A percentile compares a stretch with the other conserved stretches of the same genome.
phyloP scores from a whole-genome alignment of 768 basidiomycete genomes.

The Collybia sordida region DNA sequence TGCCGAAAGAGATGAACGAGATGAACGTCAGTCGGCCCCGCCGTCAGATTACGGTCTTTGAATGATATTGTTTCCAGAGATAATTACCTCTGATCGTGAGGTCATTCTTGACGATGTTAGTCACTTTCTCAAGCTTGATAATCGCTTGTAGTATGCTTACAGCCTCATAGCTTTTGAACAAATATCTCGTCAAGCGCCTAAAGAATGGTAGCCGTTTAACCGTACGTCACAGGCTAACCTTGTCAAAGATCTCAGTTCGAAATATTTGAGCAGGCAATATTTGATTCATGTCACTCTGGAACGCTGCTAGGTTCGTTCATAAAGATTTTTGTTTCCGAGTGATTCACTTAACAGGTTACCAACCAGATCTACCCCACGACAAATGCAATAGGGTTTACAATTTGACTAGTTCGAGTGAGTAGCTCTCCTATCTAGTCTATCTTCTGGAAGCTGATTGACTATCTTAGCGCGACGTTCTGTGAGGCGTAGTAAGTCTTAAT shows the following conservation, averaged over 20 bases:
- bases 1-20: neutral
- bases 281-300: constrained; percentile 4
- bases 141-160: neutral
- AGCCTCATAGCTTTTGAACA: neutral
- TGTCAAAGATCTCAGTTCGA: neutral
- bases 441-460: neutral
- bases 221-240: neutral
- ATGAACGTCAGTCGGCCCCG: neutral
- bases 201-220: neutral
- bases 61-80: neutral
- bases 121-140: neutral
- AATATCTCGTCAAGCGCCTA: neutral
- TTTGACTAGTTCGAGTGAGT: neutral
- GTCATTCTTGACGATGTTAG: neutral
- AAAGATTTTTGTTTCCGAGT: neutral
- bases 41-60: neutral
- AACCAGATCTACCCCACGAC: neutral
- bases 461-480: neutral
- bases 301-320: neutral
- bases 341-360: neutral
- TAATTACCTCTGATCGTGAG: neutral
- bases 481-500: neutral
- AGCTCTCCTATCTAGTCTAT: neutral
- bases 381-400: constrained; percentile 1
- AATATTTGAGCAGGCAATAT: neutral